These are phyloP conservation scores for Rhodosporidiobolus sp. DNA, from an alignment of 768 basidiomycete species.

Conservation along the genomic window DNA sequence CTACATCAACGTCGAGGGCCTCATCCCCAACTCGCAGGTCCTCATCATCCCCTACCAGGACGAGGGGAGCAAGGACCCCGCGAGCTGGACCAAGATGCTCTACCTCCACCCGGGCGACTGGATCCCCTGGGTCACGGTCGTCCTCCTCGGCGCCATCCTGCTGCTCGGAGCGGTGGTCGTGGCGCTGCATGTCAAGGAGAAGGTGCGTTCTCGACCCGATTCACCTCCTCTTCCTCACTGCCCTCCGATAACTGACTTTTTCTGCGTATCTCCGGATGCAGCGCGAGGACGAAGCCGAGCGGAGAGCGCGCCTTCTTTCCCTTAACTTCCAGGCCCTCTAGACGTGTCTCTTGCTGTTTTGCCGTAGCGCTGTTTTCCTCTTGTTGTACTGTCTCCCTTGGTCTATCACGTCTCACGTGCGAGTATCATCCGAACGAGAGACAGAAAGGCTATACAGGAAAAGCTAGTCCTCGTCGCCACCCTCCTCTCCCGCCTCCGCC, in stretches of 20 bases:
- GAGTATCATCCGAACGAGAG: too few relatives aligned
- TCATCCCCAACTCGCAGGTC: slow-evolving; percentile 94
- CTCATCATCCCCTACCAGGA: slow-evolving; percentile 79
- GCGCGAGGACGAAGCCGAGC: slow-evolving; percentile 91
- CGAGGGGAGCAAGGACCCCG: slow-evolving; percentile 48
- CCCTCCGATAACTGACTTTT: too few relatives aligned
- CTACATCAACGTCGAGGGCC: slow-evolving; percentile 89
- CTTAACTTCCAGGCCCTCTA: slow-evolving; percentile 96
- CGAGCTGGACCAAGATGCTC: slow-evolving; percentile 75
- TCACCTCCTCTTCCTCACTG: neutral
- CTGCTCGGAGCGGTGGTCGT: slow-evolving; percentile 78
- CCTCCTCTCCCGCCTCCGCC: too few relatives aligned
- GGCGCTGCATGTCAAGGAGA: slow-evolving; percentile 84
- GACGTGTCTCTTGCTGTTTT: slow-evolving; percentile 32
- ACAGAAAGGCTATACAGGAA: too few relatives aligned
- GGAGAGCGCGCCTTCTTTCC: slow-evolving; percentile 81
- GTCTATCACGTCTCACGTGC: too few relatives aligned
- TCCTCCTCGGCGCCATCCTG: slow-evolving; percentile 68
- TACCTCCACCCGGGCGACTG: slow-evolving; percentile 92
- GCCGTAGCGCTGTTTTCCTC: neutral
- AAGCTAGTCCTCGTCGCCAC: too few relatives aligned
- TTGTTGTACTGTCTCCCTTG: too few relatives aligned
- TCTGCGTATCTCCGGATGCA: too few relatives aligned
- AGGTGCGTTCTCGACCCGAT: slow-evolving; percentile 57
- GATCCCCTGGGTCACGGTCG: slow-evolving; percentile 96